These are phyloP conservation scores for Vitellaria paradoxa DNA, from an alignment of 179 eudicot genomes.

Conservation along the genomic window DNA sequence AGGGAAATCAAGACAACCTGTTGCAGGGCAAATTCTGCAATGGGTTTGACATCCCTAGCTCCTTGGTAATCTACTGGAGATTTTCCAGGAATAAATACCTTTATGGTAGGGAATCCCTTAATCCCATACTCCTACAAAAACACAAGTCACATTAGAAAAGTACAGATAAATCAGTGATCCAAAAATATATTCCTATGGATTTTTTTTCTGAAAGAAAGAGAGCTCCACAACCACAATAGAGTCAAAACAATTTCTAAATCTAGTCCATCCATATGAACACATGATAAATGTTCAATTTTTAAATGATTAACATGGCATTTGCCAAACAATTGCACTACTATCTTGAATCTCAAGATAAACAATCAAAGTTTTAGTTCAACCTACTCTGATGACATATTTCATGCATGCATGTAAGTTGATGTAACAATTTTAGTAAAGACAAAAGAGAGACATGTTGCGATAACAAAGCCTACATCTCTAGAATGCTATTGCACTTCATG, in stretches of 20 bases:
- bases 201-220: background rate
- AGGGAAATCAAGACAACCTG: constrained; percentile 40
- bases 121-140: constrained; percentile 71
- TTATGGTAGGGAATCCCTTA: constrained; percentile 80
- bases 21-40: constrained; percentile 64
- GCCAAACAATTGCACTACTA: background rate
- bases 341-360: background rate
- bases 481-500: background rate
- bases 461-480: background rate
- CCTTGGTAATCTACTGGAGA: constrained; percentile 78
- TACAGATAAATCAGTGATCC: background rate
- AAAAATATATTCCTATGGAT: background rate
- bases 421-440: background rate
- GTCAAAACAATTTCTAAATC: background rate
- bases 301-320: background rate
- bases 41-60: constrained; percentile 83
- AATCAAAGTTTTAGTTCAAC: background rate
- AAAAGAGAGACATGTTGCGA: background rate
- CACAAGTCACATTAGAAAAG: background rate
- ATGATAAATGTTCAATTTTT: no score
- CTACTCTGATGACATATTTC: background rate
- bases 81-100: constrained; percentile 82
- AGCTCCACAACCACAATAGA: background rate
- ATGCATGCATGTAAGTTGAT: background rate
- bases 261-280: background rate